Evolutionary conservation across 345 rosid species (phyloP), one percentile per base, ranked within the genome.

Genomic region (Brassica nigra): DNA sequence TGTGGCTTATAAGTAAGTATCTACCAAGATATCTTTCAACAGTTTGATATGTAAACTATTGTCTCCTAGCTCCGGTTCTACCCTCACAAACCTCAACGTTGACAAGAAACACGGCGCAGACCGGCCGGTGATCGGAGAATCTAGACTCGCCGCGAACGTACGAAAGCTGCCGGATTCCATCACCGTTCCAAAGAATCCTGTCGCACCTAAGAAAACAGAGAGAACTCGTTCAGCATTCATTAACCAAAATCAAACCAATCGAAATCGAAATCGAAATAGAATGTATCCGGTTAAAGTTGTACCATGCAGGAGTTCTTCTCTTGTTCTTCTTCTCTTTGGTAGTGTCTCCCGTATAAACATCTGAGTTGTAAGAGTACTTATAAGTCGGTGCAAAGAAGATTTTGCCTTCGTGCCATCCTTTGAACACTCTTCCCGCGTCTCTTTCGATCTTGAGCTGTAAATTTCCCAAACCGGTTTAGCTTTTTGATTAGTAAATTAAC

Each of bases 241-340:
- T 57, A 75, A 76, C 76, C 68, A 11, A 75, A 31, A 0, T 10
- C 29, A 63, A 74, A 55, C 62, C 67, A 54, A 0, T 18, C 18
- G 18, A 18, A 18, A 70, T 28, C 5, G 3, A 54, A 74, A 69
- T 4, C 16, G 36, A 16, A 6, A 30, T 10, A n/a, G 0, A 37
- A 31, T 52, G 9, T 2, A 61, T 15, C 80, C 68, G 76, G 76
- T 71, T 65, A 8, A 37, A 9, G n/a, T 11, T 10, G 16, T 92
- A 92, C 99, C 99, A 95, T 36, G 99, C 97, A 4, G 99, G 99
- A 72, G 96, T 95, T 86, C 99, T 85, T 81, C 99, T 86, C 81
- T 95, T 94, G 61, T 80, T 87, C 84, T 87, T 92, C 4, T 89
- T 74, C 42, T 89, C 87, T 55, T 89, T 86, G 6, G 64, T 77